Conservation (phyloP, 2,329 filamentous ascomycete species). For the Hymenoscyphus occultus region DNA sequence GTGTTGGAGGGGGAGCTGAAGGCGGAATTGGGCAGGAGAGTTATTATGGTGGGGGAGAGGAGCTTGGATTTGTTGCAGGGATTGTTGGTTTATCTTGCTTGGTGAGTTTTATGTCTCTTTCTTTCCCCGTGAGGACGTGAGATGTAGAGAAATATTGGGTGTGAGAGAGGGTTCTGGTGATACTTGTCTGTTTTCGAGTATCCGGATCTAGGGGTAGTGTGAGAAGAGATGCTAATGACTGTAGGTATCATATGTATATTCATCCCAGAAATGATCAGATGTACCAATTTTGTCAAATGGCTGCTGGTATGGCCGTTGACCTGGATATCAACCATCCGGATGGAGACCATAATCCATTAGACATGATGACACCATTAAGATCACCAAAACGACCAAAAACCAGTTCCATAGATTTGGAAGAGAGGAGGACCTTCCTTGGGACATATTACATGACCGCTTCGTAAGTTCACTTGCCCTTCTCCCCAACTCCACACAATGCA, state of each 20-base stretch:
- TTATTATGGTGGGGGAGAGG: slow-evolving; percentile 55
- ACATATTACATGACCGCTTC: slow-evolving; percentile 31
- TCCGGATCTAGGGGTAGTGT: too few relatives aligned
- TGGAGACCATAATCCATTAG: not conserved
- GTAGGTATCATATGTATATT: slow-evolving; percentile 35
- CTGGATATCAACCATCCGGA: slow-evolving; percentile 28
- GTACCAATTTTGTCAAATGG: slow-evolving; percentile 36
- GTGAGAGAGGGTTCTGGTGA: not conserved
- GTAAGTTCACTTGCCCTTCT: slow-evolving; percentile 22
- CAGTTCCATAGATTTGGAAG: slow-evolving; percentile 25
- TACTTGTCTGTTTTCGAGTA: not conserved
- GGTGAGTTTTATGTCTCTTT: slow-evolving; percentile 41
- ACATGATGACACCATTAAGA: not conserved
- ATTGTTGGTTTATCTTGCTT: slow-evolving; percentile 54
- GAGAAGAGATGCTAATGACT: not conserved
- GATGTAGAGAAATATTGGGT: not conserved
- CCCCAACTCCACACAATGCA: not conserved
- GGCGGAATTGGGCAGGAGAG: slow-evolving; percentile 54
- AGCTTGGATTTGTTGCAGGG: slow-evolving; percentile 56
- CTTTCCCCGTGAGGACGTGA: not conserved
- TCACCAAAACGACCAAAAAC: slow-evolving; percentile 3
- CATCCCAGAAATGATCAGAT: slow-evolving; percentile 33
- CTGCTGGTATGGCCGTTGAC: slow-evolving; percentile 34
- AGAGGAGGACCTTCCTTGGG: slow-evolving; percentile 29
- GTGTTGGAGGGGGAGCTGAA: slow-evolving; percentile 57